Conservation (phyloP, 306 rosid species). For the Cucurbita ficifolia region DNA sequence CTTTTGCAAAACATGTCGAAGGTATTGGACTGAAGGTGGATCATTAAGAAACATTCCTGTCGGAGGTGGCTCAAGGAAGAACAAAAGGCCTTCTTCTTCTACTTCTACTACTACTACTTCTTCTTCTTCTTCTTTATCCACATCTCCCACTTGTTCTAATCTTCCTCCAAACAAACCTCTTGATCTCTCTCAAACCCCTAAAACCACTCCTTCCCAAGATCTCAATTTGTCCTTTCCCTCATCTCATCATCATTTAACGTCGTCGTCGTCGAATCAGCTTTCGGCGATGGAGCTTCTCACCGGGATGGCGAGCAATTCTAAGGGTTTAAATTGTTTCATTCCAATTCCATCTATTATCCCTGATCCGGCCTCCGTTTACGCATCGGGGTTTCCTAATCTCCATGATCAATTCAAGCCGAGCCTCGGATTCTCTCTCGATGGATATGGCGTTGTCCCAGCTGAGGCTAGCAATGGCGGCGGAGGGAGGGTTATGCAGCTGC, state of each 20-base stretch:
- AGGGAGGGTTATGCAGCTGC: constrained; percentile 33
- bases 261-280: neutral
- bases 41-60: constrained; percentile 78
- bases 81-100: constrained; percentile 42
- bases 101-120: no score
- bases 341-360: constrained; percentile 15
- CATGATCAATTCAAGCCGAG: constrained; percentile 44
- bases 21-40: constrained; percentile 94
- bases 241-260: neutral
- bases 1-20: constrained; percentile 73
- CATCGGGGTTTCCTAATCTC: constrained; percentile 25
- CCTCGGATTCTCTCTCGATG: constrained; percentile 51
- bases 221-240: constrained; percentile 41
- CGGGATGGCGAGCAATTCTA: constrained; percentile 32
- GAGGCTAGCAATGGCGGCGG: constrained; percentile 24
- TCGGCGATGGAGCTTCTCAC: constrained; percentile 60
- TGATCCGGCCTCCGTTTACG: constrained; percentile 24
- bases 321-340: constrained; percentile 43
- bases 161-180: constrained; percentile 22
- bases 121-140: no score
- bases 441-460: constrained; percentile 8
- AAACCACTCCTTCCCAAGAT: constrained; percentile 30
- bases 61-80: constrained; percentile 71
- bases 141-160: constrained; percentile 2
- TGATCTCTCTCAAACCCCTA: constrained; percentile 29